These are phyloP conservation scores for Stemphylium vesicarium DNA, from an alignment of 2,329 filamentous ascomycete species.

Conservation along the genomic window DNA sequence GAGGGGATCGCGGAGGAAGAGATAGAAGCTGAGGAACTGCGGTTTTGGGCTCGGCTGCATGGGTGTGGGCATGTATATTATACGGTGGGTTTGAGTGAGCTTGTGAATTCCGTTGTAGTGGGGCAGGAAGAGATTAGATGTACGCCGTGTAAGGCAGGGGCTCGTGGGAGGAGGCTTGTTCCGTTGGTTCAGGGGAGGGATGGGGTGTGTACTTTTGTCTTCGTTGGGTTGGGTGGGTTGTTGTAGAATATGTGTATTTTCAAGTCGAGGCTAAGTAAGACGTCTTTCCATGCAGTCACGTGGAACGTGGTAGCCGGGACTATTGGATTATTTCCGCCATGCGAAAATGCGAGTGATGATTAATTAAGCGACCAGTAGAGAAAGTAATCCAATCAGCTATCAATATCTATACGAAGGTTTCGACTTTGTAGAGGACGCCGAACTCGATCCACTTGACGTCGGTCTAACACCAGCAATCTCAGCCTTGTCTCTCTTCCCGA, in stretches of 20 bases:
- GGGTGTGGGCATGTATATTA: neutral
- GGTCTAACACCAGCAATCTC: conserved; percentile 22
- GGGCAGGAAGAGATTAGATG: neutral
- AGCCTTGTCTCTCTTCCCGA: conserved; percentile 57
- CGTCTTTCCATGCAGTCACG: no score
- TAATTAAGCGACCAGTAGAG: neutral
- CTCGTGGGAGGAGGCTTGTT: neutral
- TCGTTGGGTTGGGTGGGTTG: neutral
- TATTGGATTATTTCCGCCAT: neutral
- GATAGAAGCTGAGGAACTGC: neutral
- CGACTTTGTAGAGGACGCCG: conserved; percentile 17
- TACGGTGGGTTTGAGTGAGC: neutral
- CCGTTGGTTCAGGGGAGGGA: neutral
- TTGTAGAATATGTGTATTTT: neutral
- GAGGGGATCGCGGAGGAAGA: neutral
- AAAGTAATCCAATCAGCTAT: neutral
- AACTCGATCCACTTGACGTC: conserved; percentile 25
- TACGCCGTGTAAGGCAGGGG: neutral
- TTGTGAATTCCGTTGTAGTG: neutral
- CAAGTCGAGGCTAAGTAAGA: no score
- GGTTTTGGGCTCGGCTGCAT: neutral
- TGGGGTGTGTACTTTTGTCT: neutral
- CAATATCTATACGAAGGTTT: conserved; percentile 8
- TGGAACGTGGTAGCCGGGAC: no score
- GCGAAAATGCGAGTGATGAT: neutral